Evolutionary conservation across 2,329 filamentous ascomycete genomes (phyloP).

Genomic region (Onygenales sp.): DNA sequence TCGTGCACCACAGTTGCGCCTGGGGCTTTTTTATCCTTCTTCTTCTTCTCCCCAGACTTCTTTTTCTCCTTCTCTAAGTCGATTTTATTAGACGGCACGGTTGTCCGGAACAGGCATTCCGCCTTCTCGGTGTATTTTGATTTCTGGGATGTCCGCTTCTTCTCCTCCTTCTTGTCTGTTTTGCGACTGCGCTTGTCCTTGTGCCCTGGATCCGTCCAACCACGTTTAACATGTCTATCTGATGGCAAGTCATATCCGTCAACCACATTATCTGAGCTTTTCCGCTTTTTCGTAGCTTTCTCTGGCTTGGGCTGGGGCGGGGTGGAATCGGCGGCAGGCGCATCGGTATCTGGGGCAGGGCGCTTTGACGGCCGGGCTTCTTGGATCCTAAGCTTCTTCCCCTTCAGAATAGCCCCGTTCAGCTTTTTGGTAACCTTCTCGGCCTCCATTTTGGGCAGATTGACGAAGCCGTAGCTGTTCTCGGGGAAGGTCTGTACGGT

Average conservation of each 20-base stretch:
- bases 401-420: slow-evolving; percentile 75
- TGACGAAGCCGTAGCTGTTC: slow-evolving; percentile 79
- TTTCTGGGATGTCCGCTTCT: slow-evolving; percentile 47
- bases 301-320: slow-evolving; percentile 32
- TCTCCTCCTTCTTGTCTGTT: slow-evolving; percentile 45
- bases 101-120: slow-evolving; percentile 79
- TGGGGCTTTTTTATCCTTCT: slow-evolving; percentile 53
- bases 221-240: slow-evolving; percentile 73
- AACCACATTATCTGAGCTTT: slow-evolving; percentile 45
- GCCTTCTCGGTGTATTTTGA: slow-evolving; percentile 73
- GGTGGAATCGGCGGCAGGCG: slow-evolving; percentile 21
- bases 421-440: slow-evolving; percentile 88
- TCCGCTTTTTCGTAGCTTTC: slow-evolving; percentile 41
- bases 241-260: slow-evolving; percentile 62
- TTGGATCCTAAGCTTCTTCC: slow-evolving; percentile 75
- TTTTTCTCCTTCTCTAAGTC: slow-evolving; percentile 13
- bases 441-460: slow-evolving; percentile 69
- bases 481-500: slow-evolving; percentile 80
- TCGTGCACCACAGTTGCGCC: slow-evolving; percentile 69
- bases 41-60: slow-evolving; percentile 34
- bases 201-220: slow-evolving; percentile 65
- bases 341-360: slow-evolving; percentile 17
- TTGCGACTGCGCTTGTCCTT: slow-evolving; percentile 34
- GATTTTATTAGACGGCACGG: slow-evolving; percentile 52
- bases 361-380: slow-evolving; percentile 52